phyloP scores from a whole-genome alignment of 768 basidiomycete genomes.

The Tubosaeta sp. region DNA sequence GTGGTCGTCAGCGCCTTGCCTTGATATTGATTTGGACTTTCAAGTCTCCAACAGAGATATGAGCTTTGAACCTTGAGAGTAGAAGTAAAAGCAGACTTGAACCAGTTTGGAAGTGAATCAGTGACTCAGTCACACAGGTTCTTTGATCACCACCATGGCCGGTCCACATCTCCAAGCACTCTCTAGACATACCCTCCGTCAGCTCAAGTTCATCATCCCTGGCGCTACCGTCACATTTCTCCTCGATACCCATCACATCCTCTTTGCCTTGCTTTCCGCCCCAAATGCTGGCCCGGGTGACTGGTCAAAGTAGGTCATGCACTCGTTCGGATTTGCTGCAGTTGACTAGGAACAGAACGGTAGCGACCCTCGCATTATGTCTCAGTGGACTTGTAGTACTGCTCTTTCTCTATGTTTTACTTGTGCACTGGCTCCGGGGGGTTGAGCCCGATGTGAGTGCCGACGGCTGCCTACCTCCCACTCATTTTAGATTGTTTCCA shows the following conservation, averaged over 20 bases:
- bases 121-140: neutral
- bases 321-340: neutral
- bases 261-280: constrained; percentile 37
- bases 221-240: constrained; percentile 61
- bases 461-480: neutral
- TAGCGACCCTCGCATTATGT: constrained; percentile 49
- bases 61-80: neutral
- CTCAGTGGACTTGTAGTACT: constrained; percentile 57
- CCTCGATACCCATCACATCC: constrained; percentile 50
- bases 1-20: neutral
- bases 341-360: constrained; percentile 37
- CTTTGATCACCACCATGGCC: constrained; percentile 14
- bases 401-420: constrained; percentile 70
- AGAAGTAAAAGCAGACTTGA: no score
- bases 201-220: constrained; percentile 76
- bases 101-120: constrained; percentile 4
- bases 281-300: constrained; percentile 34
- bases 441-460: constrained; percentile 63
- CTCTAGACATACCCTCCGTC: constrained; percentile 53
- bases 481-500: constrained; percentile 4
- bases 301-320: constrained; percentile 48
- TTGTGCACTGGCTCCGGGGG: constrained; percentile 63
- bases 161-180: constrained; percentile 16
- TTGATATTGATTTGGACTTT: neutral
- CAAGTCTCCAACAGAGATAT: neutral